Evolutionary conservation across 352 stramenopile species (phyloP).

Genomic region (Phytophthora vignae): DNA sequence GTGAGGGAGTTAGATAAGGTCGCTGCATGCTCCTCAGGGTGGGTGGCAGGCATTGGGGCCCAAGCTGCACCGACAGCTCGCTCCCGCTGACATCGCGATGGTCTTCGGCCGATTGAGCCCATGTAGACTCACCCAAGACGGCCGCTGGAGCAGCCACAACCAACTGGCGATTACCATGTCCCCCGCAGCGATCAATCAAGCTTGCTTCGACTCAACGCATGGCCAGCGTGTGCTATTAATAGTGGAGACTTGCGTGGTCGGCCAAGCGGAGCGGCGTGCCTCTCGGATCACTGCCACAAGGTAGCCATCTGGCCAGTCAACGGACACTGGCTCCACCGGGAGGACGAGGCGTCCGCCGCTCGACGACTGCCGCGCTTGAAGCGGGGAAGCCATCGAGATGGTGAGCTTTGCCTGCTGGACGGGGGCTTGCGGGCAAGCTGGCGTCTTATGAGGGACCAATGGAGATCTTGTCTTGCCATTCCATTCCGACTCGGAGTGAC

Average conservation of each 20-base stretch:
- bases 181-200: constrained; percentile 7
- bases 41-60: not conserved
- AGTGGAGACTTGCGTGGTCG: constrained; percentile 16
- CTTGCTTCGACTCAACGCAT: constrained; percentile 3
- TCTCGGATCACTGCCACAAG: constrained; percentile 11
- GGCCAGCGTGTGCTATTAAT: constrained; percentile 5
- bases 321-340: constrained; percentile 30
- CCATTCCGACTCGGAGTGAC: not conserved
- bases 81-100: not conserved
- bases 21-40: not conserved
- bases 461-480: not conserved
- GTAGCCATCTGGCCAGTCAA: constrained; percentile 34
- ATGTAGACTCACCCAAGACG: not conserved
- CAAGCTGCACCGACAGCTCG: not conserved
- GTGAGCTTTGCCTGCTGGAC: constrained; percentile 2
- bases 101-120: not conserved
- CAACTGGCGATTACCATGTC: constrained; percentile 28
- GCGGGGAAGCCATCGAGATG: constrained; percentile 6
- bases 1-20: too few relatives aligned
- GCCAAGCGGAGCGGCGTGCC: constrained; percentile 1
- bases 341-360: not conserved
- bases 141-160: constrained; percentile 23
- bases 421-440: constrained; percentile 10
- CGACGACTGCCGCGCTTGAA: not conserved
- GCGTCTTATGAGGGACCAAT: constrained; percentile 1